These are phyloP conservation scores for Jackrogersella minutella DNA, from an alignment of 495 filamentous ascomycete species.

Conservation along the genomic window DNA sequence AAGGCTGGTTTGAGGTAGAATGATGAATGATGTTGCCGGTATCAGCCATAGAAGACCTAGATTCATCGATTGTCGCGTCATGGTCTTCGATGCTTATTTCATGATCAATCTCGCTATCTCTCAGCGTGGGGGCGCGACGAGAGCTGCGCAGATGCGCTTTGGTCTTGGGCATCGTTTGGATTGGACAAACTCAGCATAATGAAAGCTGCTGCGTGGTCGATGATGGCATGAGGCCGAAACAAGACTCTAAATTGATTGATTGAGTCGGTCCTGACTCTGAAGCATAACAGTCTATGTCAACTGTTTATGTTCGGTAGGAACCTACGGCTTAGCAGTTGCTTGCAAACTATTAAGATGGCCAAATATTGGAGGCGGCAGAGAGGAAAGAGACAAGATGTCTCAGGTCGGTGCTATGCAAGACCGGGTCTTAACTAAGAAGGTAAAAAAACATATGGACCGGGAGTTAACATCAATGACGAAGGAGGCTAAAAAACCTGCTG, in stretches of 20 bases:
- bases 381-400: slow-evolving; percentile 6
- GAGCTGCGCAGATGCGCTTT: slow-evolving; percentile 53
- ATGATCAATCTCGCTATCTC: slow-evolving; percentile 67
- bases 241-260: too few relatives aligned
- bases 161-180: slow-evolving; percentile 53
- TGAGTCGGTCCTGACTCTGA: slow-evolving; percentile 6
- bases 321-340: neutral
- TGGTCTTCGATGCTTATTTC: slow-evolving; percentile 66
- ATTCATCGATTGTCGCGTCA: slow-evolving; percentile 28
- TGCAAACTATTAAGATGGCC: neutral
- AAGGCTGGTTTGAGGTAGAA: slow-evolving; percentile 23
- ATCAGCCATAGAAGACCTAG: slow-evolving; percentile 22
- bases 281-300: neutral
- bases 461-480: slow-evolving; percentile 37
- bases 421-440: slow-evolving; percentile 13
- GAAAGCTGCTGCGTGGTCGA: slow-evolving; percentile 16
- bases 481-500: slow-evolving; percentile 30
- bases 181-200: slow-evolving; percentile 34
- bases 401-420: neutral
- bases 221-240: neutral
- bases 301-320: slow-evolving; percentile 7
- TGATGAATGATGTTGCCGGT: slow-evolving; percentile 14
- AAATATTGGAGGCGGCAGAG: neutral
- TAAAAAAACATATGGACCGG: slow-evolving; percentile 6
- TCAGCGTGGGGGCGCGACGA: slow-evolving; percentile 57